Conservation (phyloP, 129 eudicot species). For the Daucus carota region DNA sequence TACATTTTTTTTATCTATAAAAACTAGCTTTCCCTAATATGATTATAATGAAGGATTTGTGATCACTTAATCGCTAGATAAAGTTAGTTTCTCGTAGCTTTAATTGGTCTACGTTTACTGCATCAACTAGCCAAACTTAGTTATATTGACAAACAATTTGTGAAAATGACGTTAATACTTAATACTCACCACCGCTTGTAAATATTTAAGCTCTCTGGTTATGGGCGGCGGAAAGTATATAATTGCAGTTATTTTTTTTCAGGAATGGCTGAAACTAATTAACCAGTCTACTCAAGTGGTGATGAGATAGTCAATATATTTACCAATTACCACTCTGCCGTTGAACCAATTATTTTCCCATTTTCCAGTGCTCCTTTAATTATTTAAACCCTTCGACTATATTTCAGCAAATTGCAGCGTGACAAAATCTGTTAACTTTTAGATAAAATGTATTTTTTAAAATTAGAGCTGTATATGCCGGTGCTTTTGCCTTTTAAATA, state of each 20-base stretch:
- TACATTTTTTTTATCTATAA: no score
- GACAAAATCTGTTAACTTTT: no score
- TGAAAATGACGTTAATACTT: no score
- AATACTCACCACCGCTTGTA: no score
- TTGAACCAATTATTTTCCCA: neutral
- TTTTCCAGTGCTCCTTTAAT: neutral
- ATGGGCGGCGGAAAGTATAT: neutral
- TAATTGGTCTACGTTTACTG: no score
- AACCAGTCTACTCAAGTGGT: neutral
- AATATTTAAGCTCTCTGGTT: no score
- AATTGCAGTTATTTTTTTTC: neutral
- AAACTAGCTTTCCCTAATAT: no score
- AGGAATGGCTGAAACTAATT: neutral
- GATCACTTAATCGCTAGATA: no score
- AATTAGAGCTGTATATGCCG: neutral
- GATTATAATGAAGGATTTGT: no score
- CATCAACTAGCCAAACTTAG: neutral
- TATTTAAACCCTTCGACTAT: no score
- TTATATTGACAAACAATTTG: neutral
- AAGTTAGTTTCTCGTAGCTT: no score
- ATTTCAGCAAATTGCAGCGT: neutral
- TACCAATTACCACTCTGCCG: neutral
- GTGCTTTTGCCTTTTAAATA: neutral
- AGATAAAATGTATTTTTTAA: no score
- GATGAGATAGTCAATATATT: neutral